Evolutionary conservation across 257 asterid species (phyloP).

Genomic region (Plantago elongata): DNA sequence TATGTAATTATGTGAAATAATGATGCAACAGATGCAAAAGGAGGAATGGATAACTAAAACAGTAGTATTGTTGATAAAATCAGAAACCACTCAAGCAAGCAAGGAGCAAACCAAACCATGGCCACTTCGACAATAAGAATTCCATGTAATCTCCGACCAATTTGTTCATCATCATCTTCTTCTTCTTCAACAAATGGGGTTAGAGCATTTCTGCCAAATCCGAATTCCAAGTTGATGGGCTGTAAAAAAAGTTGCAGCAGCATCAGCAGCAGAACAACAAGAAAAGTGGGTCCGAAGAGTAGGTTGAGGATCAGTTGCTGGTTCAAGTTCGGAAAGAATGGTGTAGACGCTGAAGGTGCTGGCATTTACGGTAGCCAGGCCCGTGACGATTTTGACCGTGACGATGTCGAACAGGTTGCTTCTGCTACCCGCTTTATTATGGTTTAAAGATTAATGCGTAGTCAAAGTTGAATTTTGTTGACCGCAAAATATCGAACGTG

Average conservation of each 20-base stretch:
- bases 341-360: constrained; percentile 91
- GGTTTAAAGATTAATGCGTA: too few species aligned
- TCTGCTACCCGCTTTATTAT: too few species aligned
- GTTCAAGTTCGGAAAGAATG: constrained; percentile 88
- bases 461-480: too few species aligned
- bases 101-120: neutral
- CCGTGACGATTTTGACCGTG: constrained; percentile 90
- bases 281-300: constrained; percentile 42
- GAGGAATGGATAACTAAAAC: too few species aligned
- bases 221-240: constrained; percentile 33
- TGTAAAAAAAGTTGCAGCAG: constrained; percentile 1
- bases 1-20: too few species aligned
- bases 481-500: too few species aligned
- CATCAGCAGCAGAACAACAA: constrained; percentile 38
- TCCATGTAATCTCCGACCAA: constrained; percentile 35
- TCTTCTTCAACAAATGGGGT: constrained; percentile 11
- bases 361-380: constrained; percentile 89
- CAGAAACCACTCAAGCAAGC: too few species aligned
- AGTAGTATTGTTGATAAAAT: too few species aligned
- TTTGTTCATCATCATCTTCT: constrained; percentile 21
- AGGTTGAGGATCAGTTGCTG: constrained; percentile 67
- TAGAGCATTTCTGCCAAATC: constrained; percentile 14
- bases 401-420: constrained; percentile 87
- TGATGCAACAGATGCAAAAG: too few species aligned
- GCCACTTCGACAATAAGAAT: constrained; percentile 45